Conservation (phyloP, 176 grass and related monocot genomes). For the Panicum miliaceum region DNA sequence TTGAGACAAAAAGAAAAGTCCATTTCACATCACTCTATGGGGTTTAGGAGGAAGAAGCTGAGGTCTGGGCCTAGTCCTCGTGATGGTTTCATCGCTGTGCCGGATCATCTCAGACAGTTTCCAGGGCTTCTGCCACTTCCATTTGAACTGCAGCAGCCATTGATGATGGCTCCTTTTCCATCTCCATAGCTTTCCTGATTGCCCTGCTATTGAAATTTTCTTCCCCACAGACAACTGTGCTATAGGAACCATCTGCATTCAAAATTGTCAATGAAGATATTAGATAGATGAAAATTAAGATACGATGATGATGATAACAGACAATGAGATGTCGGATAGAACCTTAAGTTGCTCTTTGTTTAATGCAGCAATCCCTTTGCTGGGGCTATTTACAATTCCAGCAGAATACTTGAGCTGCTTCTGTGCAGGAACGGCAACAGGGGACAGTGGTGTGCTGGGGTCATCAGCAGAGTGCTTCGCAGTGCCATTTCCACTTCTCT, state of each 20-base stretch:
- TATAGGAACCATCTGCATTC: slow-evolving; percentile 86
- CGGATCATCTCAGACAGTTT: slow-evolving; percentile 90
- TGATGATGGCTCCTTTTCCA: slow-evolving; percentile 99
- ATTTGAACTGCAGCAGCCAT: slow-evolving; percentile 97
- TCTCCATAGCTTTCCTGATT: slow-evolving; percentile 97
- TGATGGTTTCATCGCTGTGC: slow-evolving; percentile 83
- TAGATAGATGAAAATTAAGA: slow-evolving; percentile 6
- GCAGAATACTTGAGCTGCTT: slow-evolving; percentile 96
- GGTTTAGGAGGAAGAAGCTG: slow-evolving; percentile 55
- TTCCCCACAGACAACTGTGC: slow-evolving; percentile 63
- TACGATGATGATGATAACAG: background rate
- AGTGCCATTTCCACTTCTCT: slow-evolving; percentile 77
- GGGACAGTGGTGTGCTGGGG: slow-evolving; percentile 66
- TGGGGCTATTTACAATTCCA: slow-evolving; percentile 92
- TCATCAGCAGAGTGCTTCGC: slow-evolving; percentile 76
- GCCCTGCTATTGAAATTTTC: slow-evolving; percentile 68
- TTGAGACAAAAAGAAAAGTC: slow-evolving; percentile 43
- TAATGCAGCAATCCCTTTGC: slow-evolving; percentile 57
- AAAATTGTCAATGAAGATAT: slow-evolving; percentile 29
- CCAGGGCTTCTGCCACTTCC: slow-evolving; percentile 99
- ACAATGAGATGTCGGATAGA: slow-evolving; percentile 6
- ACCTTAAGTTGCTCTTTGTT: slow-evolving; percentile 87
- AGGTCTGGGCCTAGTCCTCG: slow-evolving; percentile 69
- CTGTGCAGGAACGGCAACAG: slow-evolving; percentile 87
- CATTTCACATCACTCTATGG: slow-evolving; percentile 62